Evolutionary conservation across 352 stramenopile species (phyloP).

Genomic region (Pythium guiyangense): DNA sequence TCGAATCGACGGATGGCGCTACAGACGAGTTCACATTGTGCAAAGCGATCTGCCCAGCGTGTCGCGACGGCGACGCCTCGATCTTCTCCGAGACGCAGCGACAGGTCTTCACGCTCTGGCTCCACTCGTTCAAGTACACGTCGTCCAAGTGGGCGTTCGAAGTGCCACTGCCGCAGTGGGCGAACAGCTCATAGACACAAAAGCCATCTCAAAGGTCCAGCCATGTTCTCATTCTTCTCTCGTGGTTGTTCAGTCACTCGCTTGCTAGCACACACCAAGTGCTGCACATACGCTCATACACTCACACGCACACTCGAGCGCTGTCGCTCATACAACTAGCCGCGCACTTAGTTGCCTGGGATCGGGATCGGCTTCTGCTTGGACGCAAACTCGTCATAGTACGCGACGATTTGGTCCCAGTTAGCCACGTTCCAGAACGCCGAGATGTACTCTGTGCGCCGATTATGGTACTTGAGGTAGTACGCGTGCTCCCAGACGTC

Average conservation of each 20-base stretch:
- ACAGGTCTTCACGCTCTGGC: constrained; percentile 29
- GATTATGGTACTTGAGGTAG: constrained; percentile 98
- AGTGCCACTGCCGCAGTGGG: constrained; percentile 39
- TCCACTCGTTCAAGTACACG: constrained; percentile 53
- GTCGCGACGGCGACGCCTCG: constrained; percentile 8
- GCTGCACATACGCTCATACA: no score
- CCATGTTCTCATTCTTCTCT: no score
- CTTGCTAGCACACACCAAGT: no score
- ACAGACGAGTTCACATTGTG: background rate
- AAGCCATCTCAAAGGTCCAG: no score
- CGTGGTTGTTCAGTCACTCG: no score
- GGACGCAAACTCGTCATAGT: constrained; percentile 55
- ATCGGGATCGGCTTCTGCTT: constrained; percentile 51
- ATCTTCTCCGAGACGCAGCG: constrained; percentile 17
- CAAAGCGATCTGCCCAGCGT: constrained; percentile 15
- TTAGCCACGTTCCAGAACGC: constrained; percentile 46
- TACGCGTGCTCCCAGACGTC: constrained; percentile 97
- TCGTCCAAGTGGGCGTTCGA: constrained; percentile 31
- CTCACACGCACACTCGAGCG: no score
- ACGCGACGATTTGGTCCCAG: constrained; percentile 43
- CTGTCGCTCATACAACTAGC: accelerated
- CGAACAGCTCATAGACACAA: background rate
- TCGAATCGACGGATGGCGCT: background rate
- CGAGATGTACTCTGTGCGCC: constrained; percentile 49
- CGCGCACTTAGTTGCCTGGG: constrained; percentile 20